phyloP scores from a whole-genome alignment of 1,284 basidiomycete genomes.

The Pisolithus thermaeus region DNA sequence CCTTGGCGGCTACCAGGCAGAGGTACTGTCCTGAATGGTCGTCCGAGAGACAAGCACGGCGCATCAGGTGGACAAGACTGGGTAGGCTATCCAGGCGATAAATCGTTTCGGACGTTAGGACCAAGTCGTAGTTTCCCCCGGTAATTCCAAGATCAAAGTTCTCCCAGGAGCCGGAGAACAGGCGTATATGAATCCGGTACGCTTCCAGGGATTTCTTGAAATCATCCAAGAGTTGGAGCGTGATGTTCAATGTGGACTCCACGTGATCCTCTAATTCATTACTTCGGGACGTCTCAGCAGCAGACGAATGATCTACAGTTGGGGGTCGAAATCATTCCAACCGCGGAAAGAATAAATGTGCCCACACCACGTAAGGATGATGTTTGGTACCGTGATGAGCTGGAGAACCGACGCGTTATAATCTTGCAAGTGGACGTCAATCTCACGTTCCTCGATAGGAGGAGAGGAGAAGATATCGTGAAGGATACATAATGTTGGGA shows the following conservation, averaged over 20 bases:
- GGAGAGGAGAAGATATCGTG: conserved; percentile 48
- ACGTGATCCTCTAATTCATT: conserved; percentile 4
- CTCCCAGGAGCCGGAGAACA: conserved; percentile 84
- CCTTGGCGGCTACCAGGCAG: conserved; percentile 82
- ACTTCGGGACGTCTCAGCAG: conserved; percentile 16
- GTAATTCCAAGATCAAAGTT: conserved; percentile 33
- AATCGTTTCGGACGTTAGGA: conserved; percentile 91
- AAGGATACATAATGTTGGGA: conserved; percentile 77
- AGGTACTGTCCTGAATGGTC: conserved; percentile 21
- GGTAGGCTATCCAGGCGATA: conserved; percentile 70
- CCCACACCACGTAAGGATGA: conserved; percentile 83
- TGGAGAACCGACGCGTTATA: conserved; percentile 85
- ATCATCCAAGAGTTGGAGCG: conserved; percentile 54
- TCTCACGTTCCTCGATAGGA: conserved; percentile 25
- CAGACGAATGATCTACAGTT: conserved; percentile 22
- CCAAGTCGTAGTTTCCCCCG: conserved; percentile 51
- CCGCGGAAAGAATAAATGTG: conserved; percentile 14
- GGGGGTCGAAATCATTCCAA: background rate
- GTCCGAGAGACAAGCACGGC: conserved; percentile 8
- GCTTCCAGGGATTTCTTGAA: conserved; percentile 57
- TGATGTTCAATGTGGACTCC: conserved; percentile 52
- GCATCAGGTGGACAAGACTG: conserved; percentile 57
- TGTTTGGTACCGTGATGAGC: conserved; percentile 84
- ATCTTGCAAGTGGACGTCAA: conserved; percentile 84
- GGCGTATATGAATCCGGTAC: conserved; percentile 56